Percentiles rank a stretch among this genome's conserved stretches.
phyloP scores from a whole-genome alignment of 1,284 basidiomycete genomes.

The Lentinula novae-zelandiae region DNA sequence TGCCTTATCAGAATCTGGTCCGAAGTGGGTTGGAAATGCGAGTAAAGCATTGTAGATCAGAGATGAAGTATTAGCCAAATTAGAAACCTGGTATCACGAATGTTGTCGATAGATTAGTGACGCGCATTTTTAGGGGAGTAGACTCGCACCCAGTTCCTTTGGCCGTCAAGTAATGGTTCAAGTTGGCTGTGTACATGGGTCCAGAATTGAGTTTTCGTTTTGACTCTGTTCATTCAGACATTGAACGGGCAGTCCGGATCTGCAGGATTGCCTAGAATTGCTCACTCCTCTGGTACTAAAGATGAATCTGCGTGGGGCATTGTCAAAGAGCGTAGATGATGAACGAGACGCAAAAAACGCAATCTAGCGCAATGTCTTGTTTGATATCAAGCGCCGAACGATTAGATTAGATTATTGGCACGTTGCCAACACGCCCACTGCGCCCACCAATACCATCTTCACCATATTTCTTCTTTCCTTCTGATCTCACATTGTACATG shows the following conservation, averaged over 20 bases:
- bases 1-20: slow-evolving; percentile 50
- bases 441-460: slow-evolving; percentile 12
- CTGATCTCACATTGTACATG: slow-evolving; percentile 39
- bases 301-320: slow-evolving; percentile 89
- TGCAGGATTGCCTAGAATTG: not conserved
- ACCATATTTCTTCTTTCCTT: too few relatives aligned
- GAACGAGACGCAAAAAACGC: not conserved
- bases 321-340: slow-evolving; percentile 9
- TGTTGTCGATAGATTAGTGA: not conserved
- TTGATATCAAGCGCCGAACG: not conserved
- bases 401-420: slow-evolving; percentile 22
- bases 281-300: slow-evolving; percentile 54
- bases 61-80: slow-evolving; percentile 79
- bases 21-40: slow-evolving; percentile 66
- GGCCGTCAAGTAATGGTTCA: slow-evolving; percentile 55
- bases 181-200: slow-evolving; percentile 66
- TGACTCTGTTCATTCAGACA: slow-evolving; percentile 33
- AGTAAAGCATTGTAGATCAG: slow-evolving; percentile 75
- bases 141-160: slow-evolving; percentile 69
- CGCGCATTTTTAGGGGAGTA: not conserved
- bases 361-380: not conserved
- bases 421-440: not conserved
- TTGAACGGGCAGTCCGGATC: not conserved
- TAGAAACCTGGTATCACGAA: slow-evolving; percentile 59
- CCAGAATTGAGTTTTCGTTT: slow-evolving; percentile 76